Evolutionary conservation across 306 rosid genomes (phyloP), one percentile per base, ranked within the genome.

Genomic region (Quercus parvula): DNA sequence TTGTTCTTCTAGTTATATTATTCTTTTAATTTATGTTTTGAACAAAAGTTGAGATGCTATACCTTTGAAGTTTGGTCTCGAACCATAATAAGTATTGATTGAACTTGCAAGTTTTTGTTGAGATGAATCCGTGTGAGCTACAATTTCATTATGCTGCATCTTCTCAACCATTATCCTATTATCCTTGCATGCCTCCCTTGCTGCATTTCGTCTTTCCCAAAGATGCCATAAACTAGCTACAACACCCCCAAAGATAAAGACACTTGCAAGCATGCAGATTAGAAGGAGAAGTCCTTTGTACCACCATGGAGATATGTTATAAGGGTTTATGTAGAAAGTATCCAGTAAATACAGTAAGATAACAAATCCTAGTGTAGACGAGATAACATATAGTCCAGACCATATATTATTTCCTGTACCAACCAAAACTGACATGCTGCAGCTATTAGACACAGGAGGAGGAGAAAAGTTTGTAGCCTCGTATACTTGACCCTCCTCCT

Each of bases 51-150:
- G 2, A 55, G 30, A 44, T 73, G 79, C 52, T 69, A 79, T 86
- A 90, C 99, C 97, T 78, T 80, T 88, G 69, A 94, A 94, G 73
- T 94, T 84, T 19, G 99, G 99, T 82, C 97, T 86, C n/a, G 78
- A 71, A 64, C 99, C 99, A 74, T 92, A 94, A 5, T 81, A 70
- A 73, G 84, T 22, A 31, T 44, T 61, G 6, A 88, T 81, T 71
- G 87, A 84, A 77, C 63, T 82, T 12, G 84, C 54, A 79, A 73
- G 17, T 56, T 20, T 79, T 55, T 76, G 73, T n/a, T 41, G 61
- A 78, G 73, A 63, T 52, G 77, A 82, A 76, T 81, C 80, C 77
- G 82, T 77, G 69, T n/a, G 88, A 79, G 55, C 62, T 54, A 28
- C 27, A 33, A 41, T 28, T 22, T 71, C 80, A 74, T 77, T 84